Percentiles rank a stretch among this genome's conserved stretches.
These are phyloP conservation scores for Saccharomyces kudriavzevii DNA, from an alignment of 805 yeast genomes.

Conservation along the genomic window DNA sequence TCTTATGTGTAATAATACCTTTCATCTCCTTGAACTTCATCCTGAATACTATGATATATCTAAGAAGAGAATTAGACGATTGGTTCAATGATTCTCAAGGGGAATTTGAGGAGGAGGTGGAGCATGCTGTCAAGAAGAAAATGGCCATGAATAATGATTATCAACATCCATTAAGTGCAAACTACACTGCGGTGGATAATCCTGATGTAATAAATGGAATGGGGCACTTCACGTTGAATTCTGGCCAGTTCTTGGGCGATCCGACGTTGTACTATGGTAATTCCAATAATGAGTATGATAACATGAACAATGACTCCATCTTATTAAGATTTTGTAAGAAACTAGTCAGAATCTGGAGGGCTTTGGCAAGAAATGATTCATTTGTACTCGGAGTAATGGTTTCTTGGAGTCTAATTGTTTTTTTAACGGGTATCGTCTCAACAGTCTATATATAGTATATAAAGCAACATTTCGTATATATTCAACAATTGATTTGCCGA, in stretches of 20 bases:
- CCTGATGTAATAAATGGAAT: background rate
- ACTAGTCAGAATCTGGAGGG: conserved; percentile 11
- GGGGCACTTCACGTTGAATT: background rate
- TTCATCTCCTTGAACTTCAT: conserved; percentile 19
- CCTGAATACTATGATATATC: conserved; percentile 13
- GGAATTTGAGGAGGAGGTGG: background rate
- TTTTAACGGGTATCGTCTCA: conserved; percentile 8
- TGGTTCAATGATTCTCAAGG: conserved; percentile 8
- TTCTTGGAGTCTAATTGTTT: conserved; percentile 15
- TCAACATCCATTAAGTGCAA: background rate
- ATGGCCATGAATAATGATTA: background rate
- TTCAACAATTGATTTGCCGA: background rate
- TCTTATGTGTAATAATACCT: conserved; percentile 29
- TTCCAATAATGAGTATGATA: background rate
- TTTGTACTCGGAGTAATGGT: conserved; percentile 12
- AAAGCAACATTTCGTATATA: background rate
- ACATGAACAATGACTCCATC: background rate
- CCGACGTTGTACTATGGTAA: background rate
- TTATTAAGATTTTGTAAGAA: conserved; percentile 4
- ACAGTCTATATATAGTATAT: background rate
- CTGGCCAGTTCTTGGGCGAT: background rate
- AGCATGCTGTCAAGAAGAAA: background rate
- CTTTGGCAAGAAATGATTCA: conserved; percentile 8
- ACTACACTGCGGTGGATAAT: background rate
- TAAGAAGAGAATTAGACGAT: conserved; percentile 21